Base-by-base conservation (phyloP, 2,329 filamentous ascomycete genomes). In the Diaporthe helianthi region DNA sequence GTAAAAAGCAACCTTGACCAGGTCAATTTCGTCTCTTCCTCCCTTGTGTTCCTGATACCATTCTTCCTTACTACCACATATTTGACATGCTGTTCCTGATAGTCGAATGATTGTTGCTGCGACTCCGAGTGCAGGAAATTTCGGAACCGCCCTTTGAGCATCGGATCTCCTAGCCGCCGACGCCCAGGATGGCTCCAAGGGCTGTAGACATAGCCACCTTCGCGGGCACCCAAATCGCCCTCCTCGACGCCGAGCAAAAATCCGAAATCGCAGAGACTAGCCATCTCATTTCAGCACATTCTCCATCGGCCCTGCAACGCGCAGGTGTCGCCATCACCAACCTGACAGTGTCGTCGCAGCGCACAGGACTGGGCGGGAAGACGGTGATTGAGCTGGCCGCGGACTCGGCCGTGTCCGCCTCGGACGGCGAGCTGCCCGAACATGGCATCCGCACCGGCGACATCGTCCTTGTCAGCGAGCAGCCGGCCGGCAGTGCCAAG, bases 311-410 rank as follows among this genome's bases (percentile, higher is more conserved):
- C 1, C 88, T 97, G 15, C 88, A 93, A 76, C 89, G 91, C 69
- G 92, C 92, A 7, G 93, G 93, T n/a, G 85, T 93, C 49, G 93
- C 93, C 38, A 84, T 96, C 74, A 88, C 89, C 19, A 95, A 94
- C 79, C 87, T 98, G 10, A 82, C 87, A 38, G 83, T 97, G 41
- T 83, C 86, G 13, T 90, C 92, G 22, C 92, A 92, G 77, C 90
- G 94, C 36, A 99, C 96, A 0, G 96, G 96, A 0, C 84, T 98
- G 46, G 96, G 94, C 19, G 96, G 96, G n/a, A 92, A 93, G 73
- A 93, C 93, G 0, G 91, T 99, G 1, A 83, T 98, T 4, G 94
- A 98, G 78, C 88, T 99, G 7, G 83, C 82, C 1, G 79, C 81
- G 1, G 82, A 82, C 19, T 83, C 89, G 0, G 95, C 98, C 76